Percentiles rank a stretch among this genome's conserved stretches.
phyloP scores from a whole-genome alignment of 2,329 filamentous ascomycete species.

The Epichloe aotearoae region DNA sequence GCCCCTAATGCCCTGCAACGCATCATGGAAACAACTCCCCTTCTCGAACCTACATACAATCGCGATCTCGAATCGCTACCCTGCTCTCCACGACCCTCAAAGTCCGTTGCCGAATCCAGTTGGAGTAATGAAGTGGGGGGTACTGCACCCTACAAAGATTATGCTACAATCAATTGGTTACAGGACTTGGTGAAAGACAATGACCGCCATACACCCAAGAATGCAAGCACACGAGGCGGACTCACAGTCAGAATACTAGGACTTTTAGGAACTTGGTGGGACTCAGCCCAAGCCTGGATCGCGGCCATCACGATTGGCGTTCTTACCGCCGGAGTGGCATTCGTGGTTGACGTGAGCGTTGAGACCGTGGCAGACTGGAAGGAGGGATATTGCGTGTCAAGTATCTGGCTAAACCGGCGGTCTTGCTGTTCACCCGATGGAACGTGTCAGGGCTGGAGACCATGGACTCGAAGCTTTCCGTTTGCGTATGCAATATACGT shows the following conservation, averaged over 20 bases:
- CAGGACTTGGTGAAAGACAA: constrained; percentile 47
- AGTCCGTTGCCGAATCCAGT: not conserved
- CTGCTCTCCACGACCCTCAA: not conserved
- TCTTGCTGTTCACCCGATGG: constrained; percentile 29
- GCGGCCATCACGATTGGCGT: constrained; percentile 39
- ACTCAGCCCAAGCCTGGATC: constrained; percentile 41
- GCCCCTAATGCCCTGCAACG: not conserved
- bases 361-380: constrained; percentile 45
- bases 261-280: constrained; percentile 19
- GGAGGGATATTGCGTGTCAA: constrained; percentile 36
- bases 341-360: constrained; percentile 39
- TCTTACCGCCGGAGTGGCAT: constrained; percentile 41
- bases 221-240: constrained; percentile 24
- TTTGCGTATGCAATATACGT: constrained; percentile 15
- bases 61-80: not conserved
- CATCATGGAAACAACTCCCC: not conserved
- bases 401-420: constrained; percentile 32
- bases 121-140: not conserved
- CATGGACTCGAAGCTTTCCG: constrained; percentile 24
- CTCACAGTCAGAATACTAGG: constrained; percentile 13
- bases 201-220: constrained; percentile 26
- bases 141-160: constrained; percentile 42
- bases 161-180: constrained; percentile 49
- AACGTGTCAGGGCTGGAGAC: constrained; percentile 25
- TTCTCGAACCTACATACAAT: not conserved